Base-by-base conservation (phyloP, 2,329 filamentous ascomycete genomes). In the Grosmannia serpens region DNA sequence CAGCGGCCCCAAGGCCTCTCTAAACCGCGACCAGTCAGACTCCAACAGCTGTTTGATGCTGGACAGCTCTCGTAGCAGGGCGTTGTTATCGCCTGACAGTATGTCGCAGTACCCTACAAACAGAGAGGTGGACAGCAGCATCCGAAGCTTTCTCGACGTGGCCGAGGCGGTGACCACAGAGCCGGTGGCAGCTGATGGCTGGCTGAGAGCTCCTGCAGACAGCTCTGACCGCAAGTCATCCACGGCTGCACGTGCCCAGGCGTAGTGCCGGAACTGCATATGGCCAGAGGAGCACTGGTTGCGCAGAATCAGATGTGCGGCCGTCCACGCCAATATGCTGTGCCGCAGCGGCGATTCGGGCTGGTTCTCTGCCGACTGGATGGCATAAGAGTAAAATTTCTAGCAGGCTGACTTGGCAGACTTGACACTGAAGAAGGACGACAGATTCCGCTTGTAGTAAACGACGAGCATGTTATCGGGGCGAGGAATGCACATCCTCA, bases 361-460 rank as follows among this genome's bases (percentile, higher is more conserved):
- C 56, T 58, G 56, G 41, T 57, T 38, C 26, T 62, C 60, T 17
- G 58, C 31, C 1, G 56, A 50, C 9, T 29, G 56, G n/a, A 62
- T 62, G 58, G 60, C 60, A 33, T 56, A 62, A 7, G 58, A 33
- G 46, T 62, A 62, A 41, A 62, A 62, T 44, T 56, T 62, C 60
- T 58, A 60, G 47, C 31, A 41, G 11, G 52, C 29, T 15, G 59
- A 46, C 10, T n/a, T 29, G 8, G 59, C 55, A 0, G 50, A 51
- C 33, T 55, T 55, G 46, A 58, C 51, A n/a, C 59, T 60, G 31
- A 56, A 60, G 24, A 60, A 60, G 13, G 56, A 56, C 49, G 56
- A 44, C 10, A 60, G 53, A 15, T 60, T 53, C 4, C 26, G 59
- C 33, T 60, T 60, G 56, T 60, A 60, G 53, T 60, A 58, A n/a